Evolutionary conservation across 768 basidiomycete genomes (phyloP), one percentile per base, ranked within the genome.

Genomic region (Suillus subaureus): DNA sequence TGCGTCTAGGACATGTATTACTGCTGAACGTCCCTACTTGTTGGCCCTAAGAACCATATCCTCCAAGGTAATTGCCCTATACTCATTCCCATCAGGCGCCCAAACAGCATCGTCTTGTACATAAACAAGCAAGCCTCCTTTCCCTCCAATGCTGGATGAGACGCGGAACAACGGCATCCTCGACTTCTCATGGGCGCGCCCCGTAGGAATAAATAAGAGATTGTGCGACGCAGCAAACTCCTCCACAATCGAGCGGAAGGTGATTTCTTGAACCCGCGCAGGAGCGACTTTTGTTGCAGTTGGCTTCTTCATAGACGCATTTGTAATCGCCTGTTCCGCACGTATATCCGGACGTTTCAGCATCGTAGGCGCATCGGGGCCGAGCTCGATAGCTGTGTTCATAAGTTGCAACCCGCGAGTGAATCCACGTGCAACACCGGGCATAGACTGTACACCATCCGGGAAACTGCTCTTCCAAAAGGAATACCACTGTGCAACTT

Each of bases 21-120:
- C 9, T 28, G 28, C 21, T 55, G 54, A 55, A n/a, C 7, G 6
- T 8, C 12, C 26, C 66, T 69, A 75, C 35, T 73, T 77, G 62
- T 74, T 80, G 5, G 89, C 90, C 66, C 86, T 83, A 35, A 86
- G 67, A 43, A 97, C 91, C 94, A 99, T 94, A 66, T 93, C 91
- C 71, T 97, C 94, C 73, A 98, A 76, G 11, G 89, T 81, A 33
- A 98, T 89, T 4, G 96, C 96, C 66, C 85, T 81, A 75, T 88
- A 93, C 16, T 85, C 83, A 21, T 88, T 88, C 39, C 79, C 80
- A 28, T 88, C 86, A 11, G 87, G 83, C 3, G 91, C 90, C 91
- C 96, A 99, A 16, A 98, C 93, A 1, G 96, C 96, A 78, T 97
- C 96, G 71, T 97, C 96, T 69, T 88, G 80, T 51, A 99, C 85